Evolutionary conservation across 129 eudicot species (phyloP).

Genomic region (Ambrosia trifida): DNA sequence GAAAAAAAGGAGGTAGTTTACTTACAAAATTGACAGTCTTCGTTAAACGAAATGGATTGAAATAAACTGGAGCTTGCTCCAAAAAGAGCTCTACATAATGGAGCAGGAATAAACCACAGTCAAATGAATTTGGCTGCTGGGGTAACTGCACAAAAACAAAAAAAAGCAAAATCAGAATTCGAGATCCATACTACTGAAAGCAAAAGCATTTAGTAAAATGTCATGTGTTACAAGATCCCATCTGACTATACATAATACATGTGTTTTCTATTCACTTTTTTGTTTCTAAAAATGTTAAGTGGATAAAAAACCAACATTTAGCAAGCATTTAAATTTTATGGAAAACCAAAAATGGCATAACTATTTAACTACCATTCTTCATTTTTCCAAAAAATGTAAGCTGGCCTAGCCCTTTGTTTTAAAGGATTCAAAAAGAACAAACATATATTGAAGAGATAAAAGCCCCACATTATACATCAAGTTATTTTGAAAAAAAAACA

Average conservation of each 20-base stretch:
- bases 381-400: no score
- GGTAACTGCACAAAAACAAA: conserved; percentile 64
- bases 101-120: conserved; percentile 92
- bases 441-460: conserved; percentile 1
- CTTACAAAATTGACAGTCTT: conserved; percentile 66
- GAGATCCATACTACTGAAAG: conserved; percentile 2
- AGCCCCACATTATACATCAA: conserved; percentile 55
- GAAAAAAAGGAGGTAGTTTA: conserved; percentile 18
- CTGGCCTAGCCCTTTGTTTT: background rate
- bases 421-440: background rate
- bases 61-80: conserved; percentile 59
- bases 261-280: background rate
- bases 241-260: background rate
- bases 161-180: conserved; percentile 2
- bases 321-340: background rate
- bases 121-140: conserved; percentile 80
- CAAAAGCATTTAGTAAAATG: background rate
- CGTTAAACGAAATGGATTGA: conserved; percentile 68
- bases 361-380: background rate
- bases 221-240: background rate
- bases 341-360: background rate
- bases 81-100: conserved; percentile 84
- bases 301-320: background rate
- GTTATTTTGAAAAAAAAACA: conserved; percentile 7
- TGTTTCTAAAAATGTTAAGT: conserved; percentile 3